phyloP scores from a whole-genome alignment of 805 yeast species.

The Candida broadrunensis region DNA sequence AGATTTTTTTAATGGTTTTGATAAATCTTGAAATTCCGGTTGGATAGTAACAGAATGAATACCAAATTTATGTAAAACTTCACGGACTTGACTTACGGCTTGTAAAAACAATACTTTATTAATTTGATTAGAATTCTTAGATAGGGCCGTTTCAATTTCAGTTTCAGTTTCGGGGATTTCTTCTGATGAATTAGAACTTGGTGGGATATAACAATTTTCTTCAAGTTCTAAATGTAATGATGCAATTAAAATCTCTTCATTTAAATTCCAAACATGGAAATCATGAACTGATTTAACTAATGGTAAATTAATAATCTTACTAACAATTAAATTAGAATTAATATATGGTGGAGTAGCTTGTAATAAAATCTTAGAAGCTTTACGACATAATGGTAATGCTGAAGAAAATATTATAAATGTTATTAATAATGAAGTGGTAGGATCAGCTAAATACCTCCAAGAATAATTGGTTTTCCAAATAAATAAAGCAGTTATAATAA shows the following conservation, averaged over 20 bases:
- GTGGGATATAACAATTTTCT: slow-evolving; percentile 6
- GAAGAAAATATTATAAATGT: slow-evolving; percentile 86
- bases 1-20: slow-evolving; percentile 5
- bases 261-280: slow-evolving; percentile 94
- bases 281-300: slow-evolving; percentile 89
- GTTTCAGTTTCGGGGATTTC: background rate
- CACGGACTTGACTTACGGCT: slow-evolving; percentile 74
- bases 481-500: slow-evolving; percentile 81
- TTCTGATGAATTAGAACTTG: background rate
- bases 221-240: slow-evolving; percentile 79
- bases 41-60: slow-evolving; percentile 94
- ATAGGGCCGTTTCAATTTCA: background rate
- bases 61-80: slow-evolving; percentile 77
- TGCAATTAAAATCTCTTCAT: slow-evolving; percentile 83
- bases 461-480: slow-evolving; percentile 91
- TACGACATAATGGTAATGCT: slow-evolving; percentile 85
- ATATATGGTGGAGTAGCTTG: slow-evolving; percentile 92
- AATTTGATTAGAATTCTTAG: slow-evolving; percentile 33
- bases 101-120: slow-evolving; percentile 47
- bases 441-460: slow-evolving; percentile 88
- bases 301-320: slow-evolving; percentile 61
- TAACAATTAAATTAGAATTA: slow-evolving; percentile 69
- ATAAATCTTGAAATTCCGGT: slow-evolving; percentile 67
- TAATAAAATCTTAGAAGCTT: slow-evolving; percentile 80
- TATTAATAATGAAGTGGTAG: slow-evolving; percentile 78